Evolutionary conservation across 208 protist species (phyloP), one percentile per base, ranked within the genome.

Genomic region (Phytomonas francai): DNA sequence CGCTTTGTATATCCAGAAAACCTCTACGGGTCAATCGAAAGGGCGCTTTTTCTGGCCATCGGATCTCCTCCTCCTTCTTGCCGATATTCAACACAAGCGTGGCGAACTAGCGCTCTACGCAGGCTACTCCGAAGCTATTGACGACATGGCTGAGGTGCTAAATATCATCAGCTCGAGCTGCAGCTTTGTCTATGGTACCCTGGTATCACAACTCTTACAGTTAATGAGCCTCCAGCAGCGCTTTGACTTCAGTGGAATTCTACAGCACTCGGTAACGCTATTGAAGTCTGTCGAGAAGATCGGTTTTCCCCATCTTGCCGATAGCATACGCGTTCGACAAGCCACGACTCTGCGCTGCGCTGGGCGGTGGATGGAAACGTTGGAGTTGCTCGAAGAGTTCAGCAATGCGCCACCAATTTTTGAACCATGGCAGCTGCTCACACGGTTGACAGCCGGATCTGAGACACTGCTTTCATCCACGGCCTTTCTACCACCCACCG

Each of bases 61-160:
- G 11, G 87, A 95, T 49, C 77, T 88, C 57, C 72, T 95, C 4
- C 58, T 95, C 12, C 68, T 95, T 11, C 84, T 83, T 67, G 67
- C 81, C 8, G 57, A 81, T 36, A 73, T 84, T 33, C 89, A 92
- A 60, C 74, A 81, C 56, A 68, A 79, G 27, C 77, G 85, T 2
- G 86, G 79, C 12, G 73, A 87, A 68, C 34, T 87, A 36, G 86
- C 83, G 12, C 30, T 74, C 29, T 91, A 89, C 33, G 72, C 92
- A 11, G 84, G 77, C 1, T 79, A 85, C 62, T 69, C 74, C 1
- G 62, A 59, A 16, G 71, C 64, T 0, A 39, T 87, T 4, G 60
- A 69, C 12, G 63, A 64, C 14, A 77, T 81, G 39, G 62, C 63
- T 39, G 67, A 70, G 25, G 42, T 67, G 9, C 74, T 92, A 5